These are phyloP conservation scores for Fusarium lyarnte DNA, from an alignment of 2,329 filamentous ascomycete genomes.

Conservation along the genomic window DNA sequence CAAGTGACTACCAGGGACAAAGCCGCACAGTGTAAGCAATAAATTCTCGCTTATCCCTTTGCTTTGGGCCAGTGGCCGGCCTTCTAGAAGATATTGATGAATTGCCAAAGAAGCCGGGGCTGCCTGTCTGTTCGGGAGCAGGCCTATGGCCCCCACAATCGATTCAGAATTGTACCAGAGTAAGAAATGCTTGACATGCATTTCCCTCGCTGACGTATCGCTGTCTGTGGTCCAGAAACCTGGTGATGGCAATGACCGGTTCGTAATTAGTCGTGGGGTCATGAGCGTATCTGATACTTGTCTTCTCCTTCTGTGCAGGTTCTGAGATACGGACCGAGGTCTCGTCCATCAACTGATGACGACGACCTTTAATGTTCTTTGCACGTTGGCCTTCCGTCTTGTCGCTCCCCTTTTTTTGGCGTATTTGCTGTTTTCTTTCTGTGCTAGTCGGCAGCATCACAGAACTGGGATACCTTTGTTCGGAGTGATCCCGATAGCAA, in stretches of 20 bases:
- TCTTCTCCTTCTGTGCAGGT: neutral
- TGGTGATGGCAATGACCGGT: constrained; percentile 1
- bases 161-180: constrained; percentile 1
- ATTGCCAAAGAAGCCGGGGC: neutral
- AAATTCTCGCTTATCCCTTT: neutral
- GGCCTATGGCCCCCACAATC: constrained; percentile 20
- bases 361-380: neutral
- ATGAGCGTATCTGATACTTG: neutral
- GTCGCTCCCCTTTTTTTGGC: constrained; percentile 1
- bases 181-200: constrained; percentile 7
- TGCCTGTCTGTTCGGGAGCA: constrained; percentile 19
- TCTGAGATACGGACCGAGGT: neutral
- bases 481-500: constrained; percentile 6
- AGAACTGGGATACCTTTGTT: constrained; percentile 21
- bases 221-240: neutral
- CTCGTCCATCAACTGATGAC: neutral
- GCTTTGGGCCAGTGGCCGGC: neutral
- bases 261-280: neutral
- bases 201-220: neutral
- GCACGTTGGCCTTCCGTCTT: neutral
- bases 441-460: constrained; percentile 26
- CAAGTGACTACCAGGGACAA: neutral
- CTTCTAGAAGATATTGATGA: constrained; percentile 36
- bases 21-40: neutral
- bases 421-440: neutral